Conservation (phyloP, 2,329 filamentous ascomycete species). For the Fusarium sp. region DNA sequence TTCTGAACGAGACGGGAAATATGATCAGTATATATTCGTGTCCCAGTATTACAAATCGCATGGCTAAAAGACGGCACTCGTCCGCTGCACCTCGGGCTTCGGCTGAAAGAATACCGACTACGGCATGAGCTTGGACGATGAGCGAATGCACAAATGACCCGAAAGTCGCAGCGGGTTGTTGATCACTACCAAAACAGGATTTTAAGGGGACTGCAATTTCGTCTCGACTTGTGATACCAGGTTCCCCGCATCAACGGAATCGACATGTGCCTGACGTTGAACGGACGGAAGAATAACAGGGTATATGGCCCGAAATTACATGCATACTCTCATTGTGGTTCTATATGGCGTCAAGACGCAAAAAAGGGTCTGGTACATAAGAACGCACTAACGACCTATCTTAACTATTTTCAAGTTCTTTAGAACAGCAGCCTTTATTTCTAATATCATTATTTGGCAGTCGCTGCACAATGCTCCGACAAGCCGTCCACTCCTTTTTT, state of each 20-base stretch:
- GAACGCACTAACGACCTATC: not conserved
- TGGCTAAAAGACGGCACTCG: not conserved
- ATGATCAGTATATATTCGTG: too few relatives aligned
- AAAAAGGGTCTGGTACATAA: slow-evolving; percentile 16
- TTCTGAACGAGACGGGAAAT: too few relatives aligned
- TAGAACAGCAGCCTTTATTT: not conserved
- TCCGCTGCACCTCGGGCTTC: slow-evolving; percentile 24
- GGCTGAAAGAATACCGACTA: slow-evolving; percentile 11
- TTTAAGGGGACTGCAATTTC: slow-evolving; percentile 17
- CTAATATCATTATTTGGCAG: slow-evolving; percentile 6
- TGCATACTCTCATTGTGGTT: slow-evolving; percentile 28
- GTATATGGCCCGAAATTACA: slow-evolving; percentile 33
- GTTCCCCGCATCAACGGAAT: slow-evolving; percentile 7
- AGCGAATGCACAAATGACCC: not conserved
- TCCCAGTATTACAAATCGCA: not conserved
- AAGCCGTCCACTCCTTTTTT: slow-evolving; percentile 36
- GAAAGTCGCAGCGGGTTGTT: not conserved
- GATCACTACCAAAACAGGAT: slow-evolving; percentile 5
- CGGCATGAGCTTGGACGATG: not conserved
- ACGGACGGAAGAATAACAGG: slow-evolving; percentile 14
- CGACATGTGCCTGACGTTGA: not conserved
- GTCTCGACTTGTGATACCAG: not conserved
- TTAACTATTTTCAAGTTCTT: not conserved
- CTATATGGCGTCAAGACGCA: slow-evolving; percentile 29
- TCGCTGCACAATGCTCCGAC: slow-evolving; percentile 34